Conservation (phyloP, 1,139 yeast genomes). For the Kodamaea plutei region DNA sequence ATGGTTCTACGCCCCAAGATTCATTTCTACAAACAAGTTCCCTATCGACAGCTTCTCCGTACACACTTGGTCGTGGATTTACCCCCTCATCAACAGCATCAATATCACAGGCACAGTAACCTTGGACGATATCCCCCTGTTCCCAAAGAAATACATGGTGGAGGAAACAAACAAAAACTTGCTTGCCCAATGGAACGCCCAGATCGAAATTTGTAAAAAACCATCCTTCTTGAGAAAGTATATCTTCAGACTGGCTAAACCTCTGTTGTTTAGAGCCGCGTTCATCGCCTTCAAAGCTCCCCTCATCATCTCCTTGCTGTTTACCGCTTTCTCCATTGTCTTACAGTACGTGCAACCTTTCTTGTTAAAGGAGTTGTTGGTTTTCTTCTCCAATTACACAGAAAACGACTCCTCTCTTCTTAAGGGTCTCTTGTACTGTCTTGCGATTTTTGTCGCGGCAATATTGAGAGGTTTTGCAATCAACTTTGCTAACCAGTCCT, state of each 20-base stretch:
- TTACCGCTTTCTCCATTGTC: constrained; percentile 8
- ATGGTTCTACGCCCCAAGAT: constrained; percentile 15
- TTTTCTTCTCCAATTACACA: constrained; percentile 13
- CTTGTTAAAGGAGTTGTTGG: constrained; percentile 20
- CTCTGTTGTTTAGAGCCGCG: constrained; percentile 18
- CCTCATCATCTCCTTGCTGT: constrained; percentile 10
- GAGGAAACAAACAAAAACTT: constrained; percentile 10
- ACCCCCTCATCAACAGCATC: constrained; percentile 23
- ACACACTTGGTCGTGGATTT: constrained; percentile 24
- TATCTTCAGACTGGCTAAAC: constrained; percentile 11
- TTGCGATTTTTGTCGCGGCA: constrained; percentile 15
- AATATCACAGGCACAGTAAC: constrained; percentile 20
- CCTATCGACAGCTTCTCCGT: constrained; percentile 13
- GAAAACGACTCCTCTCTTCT: constrained; percentile 17
- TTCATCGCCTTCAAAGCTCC: constrained; percentile 9
- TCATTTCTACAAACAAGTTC: constrained; percentile 11
- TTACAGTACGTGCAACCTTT: constrained; percentile 19
- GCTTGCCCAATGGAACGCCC: constrained; percentile 9
- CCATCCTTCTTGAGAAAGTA: constrained; percentile 4
- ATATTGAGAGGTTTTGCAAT: constrained; percentile 15
- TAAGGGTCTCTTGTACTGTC: constrained; percentile 19
- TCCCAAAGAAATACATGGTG: constrained; percentile 8
- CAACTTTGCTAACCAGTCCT: constrained; percentile 24
- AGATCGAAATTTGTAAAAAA: neutral
- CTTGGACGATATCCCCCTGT: constrained; percentile 19